Evolutionary conservation across 2,329 filamentous ascomycete species (phyloP).

Genomic region (Aspergillus oerlinghausenensis): DNA sequence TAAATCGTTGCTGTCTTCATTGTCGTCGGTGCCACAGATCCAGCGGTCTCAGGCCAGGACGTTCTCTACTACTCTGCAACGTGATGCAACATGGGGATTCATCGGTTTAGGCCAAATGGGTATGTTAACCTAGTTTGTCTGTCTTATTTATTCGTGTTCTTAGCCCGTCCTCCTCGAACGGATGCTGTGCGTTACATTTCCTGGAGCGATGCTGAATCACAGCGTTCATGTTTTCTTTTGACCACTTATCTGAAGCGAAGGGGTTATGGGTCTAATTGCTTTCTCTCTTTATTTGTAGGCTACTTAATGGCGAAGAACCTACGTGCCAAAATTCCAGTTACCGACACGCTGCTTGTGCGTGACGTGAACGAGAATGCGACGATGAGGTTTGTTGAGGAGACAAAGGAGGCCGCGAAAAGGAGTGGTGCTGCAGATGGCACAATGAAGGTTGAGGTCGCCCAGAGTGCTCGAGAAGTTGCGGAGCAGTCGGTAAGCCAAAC

Average conservation of each 20-base stretch:
- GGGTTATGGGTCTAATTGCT: background rate
- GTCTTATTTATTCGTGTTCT: background rate
- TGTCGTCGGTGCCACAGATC: background rate
- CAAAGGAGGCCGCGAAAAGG: conserved; percentile 29
- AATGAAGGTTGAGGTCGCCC: conserved; percentile 52
- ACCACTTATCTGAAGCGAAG: background rate
- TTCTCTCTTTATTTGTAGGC: conserved; percentile 40
- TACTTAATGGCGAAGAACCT: conserved; percentile 71
- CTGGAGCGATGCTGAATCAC: background rate
- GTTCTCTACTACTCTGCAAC: conserved; percentile 46
- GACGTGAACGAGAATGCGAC: conserved; percentile 59
- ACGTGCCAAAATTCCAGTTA: conserved; percentile 58
- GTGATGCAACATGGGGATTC: conserved; percentile 53
- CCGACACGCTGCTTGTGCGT: conserved; percentile 60
- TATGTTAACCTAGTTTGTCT: conserved; percentile 29
- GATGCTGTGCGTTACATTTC: background rate
- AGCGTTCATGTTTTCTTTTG: background rate
- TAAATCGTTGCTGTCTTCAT: conserved; percentile 2
- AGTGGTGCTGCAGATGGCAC: conserved; percentile 29
- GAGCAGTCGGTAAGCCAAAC: conserved; percentile 58
- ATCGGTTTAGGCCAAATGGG: conserved; percentile 60
- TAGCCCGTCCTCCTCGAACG: background rate
- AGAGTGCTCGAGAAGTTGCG: conserved; percentile 57
- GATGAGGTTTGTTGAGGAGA: conserved; percentile 55
- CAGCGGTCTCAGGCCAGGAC: conserved; percentile 16